Evolutionary conservation across 495 filamentous ascomycete genomes (phyloP).

Genomic region (Thermothielavioides terrestris): DNA sequence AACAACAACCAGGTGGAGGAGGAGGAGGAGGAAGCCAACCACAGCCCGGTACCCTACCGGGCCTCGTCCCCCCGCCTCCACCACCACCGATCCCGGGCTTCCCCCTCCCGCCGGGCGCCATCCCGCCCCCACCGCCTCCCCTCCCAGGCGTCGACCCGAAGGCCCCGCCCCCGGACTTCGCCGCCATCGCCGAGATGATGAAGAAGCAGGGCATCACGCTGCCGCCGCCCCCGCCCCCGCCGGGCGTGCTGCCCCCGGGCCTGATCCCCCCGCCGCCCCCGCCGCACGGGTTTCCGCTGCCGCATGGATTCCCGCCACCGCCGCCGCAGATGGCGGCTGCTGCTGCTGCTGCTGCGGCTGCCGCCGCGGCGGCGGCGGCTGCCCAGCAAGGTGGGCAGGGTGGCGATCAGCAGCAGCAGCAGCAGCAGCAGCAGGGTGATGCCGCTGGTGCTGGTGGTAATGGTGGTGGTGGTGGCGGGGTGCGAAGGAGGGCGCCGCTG

Average conservation of each 20-base stretch:
- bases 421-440: neutral
- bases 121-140: constrained; percentile 43
- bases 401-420: neutral
- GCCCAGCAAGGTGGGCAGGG: neutral
- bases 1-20: constrained; percentile 14
- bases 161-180: constrained; percentile 57
- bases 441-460: neutral
- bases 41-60: no score
- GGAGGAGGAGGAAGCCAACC: no score
- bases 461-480: constrained; percentile 9
- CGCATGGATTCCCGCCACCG: constrained; percentile 22
- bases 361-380: neutral
- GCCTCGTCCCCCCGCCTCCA: constrained; percentile 27
- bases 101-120: constrained; percentile 33
- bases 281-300: constrained; percentile 17
- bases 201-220: constrained; percentile 44
- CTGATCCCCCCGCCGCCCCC: constrained; percentile 42
- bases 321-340: constrained; percentile 6
- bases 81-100: constrained; percentile 16
- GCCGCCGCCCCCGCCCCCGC: constrained; percentile 35
- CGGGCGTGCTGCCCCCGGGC: constrained; percentile 43
- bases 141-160: constrained; percentile 46
- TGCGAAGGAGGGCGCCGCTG: constrained; percentile 53
- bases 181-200: constrained; percentile 57
- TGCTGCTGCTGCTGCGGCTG: neutral